Conservation (phyloP, 495 filamentous ascomycete genomes). For the Haplographium delicatum region DNA sequence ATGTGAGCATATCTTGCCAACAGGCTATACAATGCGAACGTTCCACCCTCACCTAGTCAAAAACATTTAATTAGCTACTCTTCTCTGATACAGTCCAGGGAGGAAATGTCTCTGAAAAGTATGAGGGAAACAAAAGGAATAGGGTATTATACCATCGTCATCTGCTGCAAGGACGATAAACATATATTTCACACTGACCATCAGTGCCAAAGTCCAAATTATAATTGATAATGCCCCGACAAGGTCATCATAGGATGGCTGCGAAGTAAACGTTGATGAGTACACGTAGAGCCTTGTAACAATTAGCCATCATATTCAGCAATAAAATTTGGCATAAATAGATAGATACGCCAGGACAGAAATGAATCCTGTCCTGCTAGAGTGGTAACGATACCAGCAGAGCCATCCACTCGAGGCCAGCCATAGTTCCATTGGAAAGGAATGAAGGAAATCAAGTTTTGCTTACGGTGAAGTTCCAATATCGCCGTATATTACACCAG, state of each 20-base stretch:
- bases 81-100: too few species aligned
- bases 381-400: too few species aligned
- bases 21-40: conserved; percentile 67
- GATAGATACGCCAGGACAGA: too few species aligned
- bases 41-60: conserved; percentile 57
- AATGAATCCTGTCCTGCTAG: neutral
- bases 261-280: conserved; percentile 59
- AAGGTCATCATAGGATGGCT: conserved; percentile 55
- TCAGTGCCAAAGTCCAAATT: conserved; percentile 67
- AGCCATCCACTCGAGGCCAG: too few species aligned
- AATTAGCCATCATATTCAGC: neutral
- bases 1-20: conserved; percentile 56
- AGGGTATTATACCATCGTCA: conserved; percentile 58
- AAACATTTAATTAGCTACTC: neutral
- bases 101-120: too few species aligned
- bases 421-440: too few species aligned
- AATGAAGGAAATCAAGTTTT: neutral
- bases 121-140: too few species aligned
- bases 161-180: conserved; percentile 64
- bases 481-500: conserved; percentile 72
- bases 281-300: conserved; percentile 17
- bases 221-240: conserved; percentile 68
- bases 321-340: too few species aligned
- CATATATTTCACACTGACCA: conserved; percentile 71
- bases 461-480: conserved; percentile 66